Conservation (phyloP, 73 alveolate genomes). For the Stentor roeselii region DNA sequence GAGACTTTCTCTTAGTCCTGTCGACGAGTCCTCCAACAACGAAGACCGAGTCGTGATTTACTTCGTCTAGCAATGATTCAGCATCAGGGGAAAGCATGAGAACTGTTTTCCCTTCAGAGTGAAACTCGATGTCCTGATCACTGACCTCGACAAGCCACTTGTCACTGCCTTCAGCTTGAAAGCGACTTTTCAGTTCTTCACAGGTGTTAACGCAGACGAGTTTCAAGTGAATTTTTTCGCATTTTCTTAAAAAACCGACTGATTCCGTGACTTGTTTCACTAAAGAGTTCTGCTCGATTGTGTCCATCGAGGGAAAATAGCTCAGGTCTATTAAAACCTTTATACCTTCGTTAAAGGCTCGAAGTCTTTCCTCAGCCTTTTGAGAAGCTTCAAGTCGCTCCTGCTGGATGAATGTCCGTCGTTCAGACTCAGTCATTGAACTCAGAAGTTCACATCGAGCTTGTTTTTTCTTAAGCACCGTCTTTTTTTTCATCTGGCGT, state of each 20-base stretch:
- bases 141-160: neutral
- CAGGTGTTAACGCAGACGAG: neutral
- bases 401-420: neutral
- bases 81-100: slow-evolving; percentile 30
- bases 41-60: neutral
- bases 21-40: slow-evolving; percentile 31
- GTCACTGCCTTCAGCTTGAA: too few species aligned
- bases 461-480: neutral
- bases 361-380: neutral
- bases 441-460: neutral
- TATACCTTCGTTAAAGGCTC: slow-evolving; percentile 21
- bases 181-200: neutral
- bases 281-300: neutral
- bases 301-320: neutral
- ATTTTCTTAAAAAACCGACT: slow-evolving; percentile 15
- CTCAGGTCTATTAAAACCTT: slow-evolving; percentile 8
- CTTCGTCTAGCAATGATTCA: neutral
- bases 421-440: neutral
- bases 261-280: neutral
- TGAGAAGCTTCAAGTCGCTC: neutral
- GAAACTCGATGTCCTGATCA: neutral
- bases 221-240: neutral
- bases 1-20: neutral
- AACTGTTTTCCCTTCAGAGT: slow-evolving; percentile 13
- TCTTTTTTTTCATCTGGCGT: neutral